Percentiles rank a stretch among this genome's conserved stretches.
Evolutionary conservation across 345 rosid genomes (phyloP).

Genomic region (Durio zibethinus): DNA sequence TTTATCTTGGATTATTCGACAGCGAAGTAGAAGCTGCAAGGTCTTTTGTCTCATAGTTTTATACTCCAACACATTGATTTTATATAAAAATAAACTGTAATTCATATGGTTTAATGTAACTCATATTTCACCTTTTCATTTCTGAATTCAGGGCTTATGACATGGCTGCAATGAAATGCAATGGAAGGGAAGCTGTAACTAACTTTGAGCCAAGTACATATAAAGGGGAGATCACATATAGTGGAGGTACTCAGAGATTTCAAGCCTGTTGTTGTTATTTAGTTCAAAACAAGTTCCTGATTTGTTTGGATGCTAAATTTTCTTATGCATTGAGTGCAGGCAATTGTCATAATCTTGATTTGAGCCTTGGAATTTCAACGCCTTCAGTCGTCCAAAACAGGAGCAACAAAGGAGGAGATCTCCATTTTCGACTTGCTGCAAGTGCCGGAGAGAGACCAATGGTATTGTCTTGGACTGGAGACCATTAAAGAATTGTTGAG

Average conservation of each 20-base stretch:
- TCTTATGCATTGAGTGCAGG: slow-evolving; percentile 26
- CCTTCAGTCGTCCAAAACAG: slow-evolving; percentile 24
- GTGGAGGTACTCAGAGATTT: slow-evolving; percentile 31
- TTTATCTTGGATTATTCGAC: slow-evolving; percentile 51
- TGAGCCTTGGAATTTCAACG: slow-evolving; percentile 52
- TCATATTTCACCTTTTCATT: not conserved
- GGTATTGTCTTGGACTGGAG: not conserved
- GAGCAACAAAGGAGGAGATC: slow-evolving; percentile 7
- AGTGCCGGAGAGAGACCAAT: not conserved
- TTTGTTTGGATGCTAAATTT: slow-evolving; percentile 15
- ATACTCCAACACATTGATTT: not conserved
- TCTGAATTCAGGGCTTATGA: slow-evolving; percentile 55
- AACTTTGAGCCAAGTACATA: slow-evolving; percentile 44
- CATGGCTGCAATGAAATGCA: slow-evolving; percentile 44
- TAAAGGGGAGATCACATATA: slow-evolving; percentile 26
- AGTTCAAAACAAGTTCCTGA: not conserved
- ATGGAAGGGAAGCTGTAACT: slow-evolving; percentile 59
- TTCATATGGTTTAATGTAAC: not conserved
- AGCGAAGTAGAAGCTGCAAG: slow-evolving; percentile 59
- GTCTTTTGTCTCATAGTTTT: slow-evolving; percentile 21
- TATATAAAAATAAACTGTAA: not conserved
- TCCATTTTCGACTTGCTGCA: slow-evolving; percentile 14
- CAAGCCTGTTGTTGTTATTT: not conserved
- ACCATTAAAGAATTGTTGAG: not conserved
- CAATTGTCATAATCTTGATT: slow-evolving; percentile 42